Evolutionary conservation across 2,329 filamentous ascomycete genomes (phyloP).

Genomic region (Aspergillus jensenii): DNA sequence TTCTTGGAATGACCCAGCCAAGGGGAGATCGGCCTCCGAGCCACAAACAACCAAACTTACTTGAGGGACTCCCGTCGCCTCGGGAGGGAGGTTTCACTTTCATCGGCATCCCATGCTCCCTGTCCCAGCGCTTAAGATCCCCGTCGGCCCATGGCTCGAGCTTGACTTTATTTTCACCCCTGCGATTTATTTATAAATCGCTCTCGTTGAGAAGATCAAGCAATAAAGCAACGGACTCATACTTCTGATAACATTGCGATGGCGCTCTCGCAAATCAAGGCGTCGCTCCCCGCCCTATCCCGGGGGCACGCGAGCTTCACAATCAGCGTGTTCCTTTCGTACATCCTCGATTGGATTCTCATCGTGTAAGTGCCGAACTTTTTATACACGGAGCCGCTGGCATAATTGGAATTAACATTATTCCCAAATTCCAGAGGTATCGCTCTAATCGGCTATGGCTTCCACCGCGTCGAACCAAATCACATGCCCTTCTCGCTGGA

Average conservation of each 20-base stretch:
- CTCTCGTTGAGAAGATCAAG: not conserved
- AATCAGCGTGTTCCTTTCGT: constrained; percentile 61
- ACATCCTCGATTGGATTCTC: constrained; percentile 72
- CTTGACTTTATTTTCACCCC: not conserved
- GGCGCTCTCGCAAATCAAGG: not conserved
- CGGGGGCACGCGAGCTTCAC: constrained; percentile 32
- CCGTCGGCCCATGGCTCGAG: not conserved
- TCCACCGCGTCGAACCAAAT: constrained; percentile 63
- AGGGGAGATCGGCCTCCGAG: not conserved
- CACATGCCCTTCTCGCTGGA: constrained; percentile 69
- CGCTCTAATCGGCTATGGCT: constrained; percentile 58
- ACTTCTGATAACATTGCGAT: not conserved
- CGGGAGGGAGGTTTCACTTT: not conserved
- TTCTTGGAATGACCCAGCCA: not conserved
- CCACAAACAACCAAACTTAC: not conserved
- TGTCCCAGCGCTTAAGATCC: not conserved
- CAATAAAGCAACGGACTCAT: not conserved
- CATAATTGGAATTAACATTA: constrained; percentile 10
- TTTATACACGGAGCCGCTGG: not conserved
- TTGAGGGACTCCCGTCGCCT: not conserved
- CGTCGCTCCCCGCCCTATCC: not conserved
- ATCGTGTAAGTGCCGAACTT: constrained; percentile 47
- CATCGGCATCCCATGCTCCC: too few relatives aligned
- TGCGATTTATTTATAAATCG: not conserved
- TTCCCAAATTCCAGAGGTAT: constrained; percentile 45